A percentile compares a stretch with the other conserved stretches of the same genome.
Evolutionary conservation across 768 basidiomycete genomes (phyloP).

Genomic region (Termitomyces sp.): DNA sequence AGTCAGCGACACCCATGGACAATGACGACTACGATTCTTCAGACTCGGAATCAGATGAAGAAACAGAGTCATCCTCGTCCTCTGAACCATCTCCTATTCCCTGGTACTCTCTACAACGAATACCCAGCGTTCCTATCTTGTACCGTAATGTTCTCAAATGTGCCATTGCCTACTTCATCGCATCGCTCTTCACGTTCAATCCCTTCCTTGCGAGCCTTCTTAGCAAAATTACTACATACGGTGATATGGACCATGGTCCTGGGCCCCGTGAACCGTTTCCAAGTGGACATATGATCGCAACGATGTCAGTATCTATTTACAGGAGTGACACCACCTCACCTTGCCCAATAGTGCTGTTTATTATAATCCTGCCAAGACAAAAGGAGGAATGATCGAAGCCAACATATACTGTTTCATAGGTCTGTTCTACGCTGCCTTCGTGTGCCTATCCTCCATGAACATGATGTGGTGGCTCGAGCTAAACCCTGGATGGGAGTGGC

Average conservation of each 20-base stretch:
- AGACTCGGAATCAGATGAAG: slow-evolving; percentile 14
- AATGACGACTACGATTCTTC: slow-evolving; percentile 24
- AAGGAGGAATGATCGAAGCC: slow-evolving; percentile 92
- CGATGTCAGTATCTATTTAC: slow-evolving; percentile 60
- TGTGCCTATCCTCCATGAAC: slow-evolving; percentile 74
- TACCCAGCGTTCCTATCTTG: slow-evolving; percentile 45
- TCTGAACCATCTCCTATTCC: slow-evolving; percentile 6
- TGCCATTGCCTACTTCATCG: slow-evolving; percentile 85
- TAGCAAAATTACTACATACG: slow-evolving; percentile 54
- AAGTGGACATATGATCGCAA: slow-evolving; percentile 90
- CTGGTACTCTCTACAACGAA: slow-evolving; percentile 19
- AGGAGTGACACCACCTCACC: slow-evolving; percentile 1
- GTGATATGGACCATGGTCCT: slow-evolving; percentile 25
- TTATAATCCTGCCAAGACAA: slow-evolving; percentile 91
- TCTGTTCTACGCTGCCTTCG: slow-evolving; percentile 65
- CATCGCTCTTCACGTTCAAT: slow-evolving; percentile 89
- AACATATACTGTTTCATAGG: slow-evolving; percentile 76
- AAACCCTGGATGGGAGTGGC: slow-evolving; percentile 65
- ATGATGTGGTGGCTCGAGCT: slow-evolving; percentile 80
- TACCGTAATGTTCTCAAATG: slow-evolving; percentile 87
- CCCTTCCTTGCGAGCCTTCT: slow-evolving; percentile 70
- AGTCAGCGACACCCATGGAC: slow-evolving; percentile 1
- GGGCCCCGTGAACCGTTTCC: slow-evolving; percentile 59
- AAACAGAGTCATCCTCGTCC: slow-evolving; percentile 8
- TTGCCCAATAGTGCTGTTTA: slow-evolving; percentile 62